Percentiles rank a stretch among this genome's conserved stretches.
phyloP scores from a whole-genome alignment of 345 rosid genomes.

The Excoecaria cochinchinensis region DNA sequence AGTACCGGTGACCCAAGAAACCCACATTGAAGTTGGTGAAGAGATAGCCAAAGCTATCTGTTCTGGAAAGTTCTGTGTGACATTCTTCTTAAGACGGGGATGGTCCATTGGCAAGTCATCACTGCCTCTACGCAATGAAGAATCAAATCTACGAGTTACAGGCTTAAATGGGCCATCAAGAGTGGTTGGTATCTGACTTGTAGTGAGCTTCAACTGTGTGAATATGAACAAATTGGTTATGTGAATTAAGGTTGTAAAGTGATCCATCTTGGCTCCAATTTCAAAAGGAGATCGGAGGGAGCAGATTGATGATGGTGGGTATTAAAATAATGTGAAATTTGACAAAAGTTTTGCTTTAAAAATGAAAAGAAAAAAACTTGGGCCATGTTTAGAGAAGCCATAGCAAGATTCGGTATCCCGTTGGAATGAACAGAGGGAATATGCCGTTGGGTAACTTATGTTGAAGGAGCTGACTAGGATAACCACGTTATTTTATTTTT shows the following conservation, averaged over 20 bases:
- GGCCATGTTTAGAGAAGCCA: no score
- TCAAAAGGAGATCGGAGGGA: neutral
- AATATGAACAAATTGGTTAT: conserved; percentile 21
- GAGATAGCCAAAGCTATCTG: conserved; percentile 77
- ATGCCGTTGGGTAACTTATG: no score
- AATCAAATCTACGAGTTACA: conserved; percentile 58
- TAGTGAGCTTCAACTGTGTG: conserved; percentile 7
- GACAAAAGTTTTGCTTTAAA: no score
- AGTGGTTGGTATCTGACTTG: conserved; percentile 54
- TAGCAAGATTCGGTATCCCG: no score
- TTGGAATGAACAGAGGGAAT: no score
- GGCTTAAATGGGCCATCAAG: conserved; percentile 77
- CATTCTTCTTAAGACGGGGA: conserved; percentile 63
- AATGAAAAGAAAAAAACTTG: no score
- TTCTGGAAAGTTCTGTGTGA: conserved; percentile 51
- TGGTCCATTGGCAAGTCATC: conserved; percentile 72
- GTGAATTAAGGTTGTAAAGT: neutral
- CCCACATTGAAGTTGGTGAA: conserved; percentile 76
- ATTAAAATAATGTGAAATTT: neutral
- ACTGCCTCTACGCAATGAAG: conserved; percentile 73
- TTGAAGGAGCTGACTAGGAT: no score
- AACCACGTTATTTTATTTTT: no score
- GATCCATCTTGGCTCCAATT: neutral
- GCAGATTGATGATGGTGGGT: neutral
- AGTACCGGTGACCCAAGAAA: conserved; percentile 90